A percentile compares a stretch with the other conserved stretches of the same genome.
Conservation (phyloP, 108 stramenopile genomes). For the Cyclotella distinguenda region DNA sequence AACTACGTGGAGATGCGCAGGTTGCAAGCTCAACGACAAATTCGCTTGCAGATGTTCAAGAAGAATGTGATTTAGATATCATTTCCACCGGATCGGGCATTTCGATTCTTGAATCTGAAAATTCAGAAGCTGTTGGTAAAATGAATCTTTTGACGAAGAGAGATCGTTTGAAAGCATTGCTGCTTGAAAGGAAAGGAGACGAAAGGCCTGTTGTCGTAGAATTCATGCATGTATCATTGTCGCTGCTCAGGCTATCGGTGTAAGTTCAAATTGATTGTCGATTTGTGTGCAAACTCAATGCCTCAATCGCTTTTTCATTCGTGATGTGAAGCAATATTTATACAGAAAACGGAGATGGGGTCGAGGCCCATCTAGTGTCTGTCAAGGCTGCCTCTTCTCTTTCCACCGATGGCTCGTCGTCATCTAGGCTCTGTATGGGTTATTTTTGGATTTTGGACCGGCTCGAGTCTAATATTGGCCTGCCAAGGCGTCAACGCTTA, state of each 20-base stretch:
- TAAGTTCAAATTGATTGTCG: background rate
- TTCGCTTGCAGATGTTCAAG: slow-evolving; percentile 17
- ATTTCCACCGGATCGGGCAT: slow-evolving; percentile 44
- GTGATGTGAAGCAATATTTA: slow-evolving; percentile 26
- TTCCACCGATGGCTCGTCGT: slow-evolving; percentile 58
- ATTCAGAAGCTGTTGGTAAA: background rate
- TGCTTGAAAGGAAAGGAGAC: slow-evolving; percentile 17
- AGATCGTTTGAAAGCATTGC: slow-evolving; percentile 21
- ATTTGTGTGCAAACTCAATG: background rate
- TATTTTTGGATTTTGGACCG: slow-evolving; percentile 86
- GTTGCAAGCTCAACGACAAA: background rate
- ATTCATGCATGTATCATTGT: slow-evolving; percentile 47
- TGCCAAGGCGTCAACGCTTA: slow-evolving; percentile 59
- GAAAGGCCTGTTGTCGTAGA: slow-evolving; percentile 16
- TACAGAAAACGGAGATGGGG: slow-evolving; percentile 50
- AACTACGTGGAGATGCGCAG: slow-evolving; percentile 17
- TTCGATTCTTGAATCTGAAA: slow-evolving; percentile 35
- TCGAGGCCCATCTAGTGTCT: slow-evolving; percentile 80
- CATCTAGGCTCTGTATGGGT: slow-evolving; percentile 64
- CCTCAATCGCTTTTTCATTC: background rate
- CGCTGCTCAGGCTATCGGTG: slow-evolving; percentile 51
- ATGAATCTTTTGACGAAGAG: slow-evolving; percentile 13
- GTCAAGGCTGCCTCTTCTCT: slow-evolving; percentile 55
- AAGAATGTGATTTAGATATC: slow-evolving; percentile 38
- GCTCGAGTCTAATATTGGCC: slow-evolving; percentile 32